Evolutionary conservation across 139 green algal species (phyloP), one percentile per base, ranked within the genome.

Genomic region (Ettlia oleoabundans): DNA sequence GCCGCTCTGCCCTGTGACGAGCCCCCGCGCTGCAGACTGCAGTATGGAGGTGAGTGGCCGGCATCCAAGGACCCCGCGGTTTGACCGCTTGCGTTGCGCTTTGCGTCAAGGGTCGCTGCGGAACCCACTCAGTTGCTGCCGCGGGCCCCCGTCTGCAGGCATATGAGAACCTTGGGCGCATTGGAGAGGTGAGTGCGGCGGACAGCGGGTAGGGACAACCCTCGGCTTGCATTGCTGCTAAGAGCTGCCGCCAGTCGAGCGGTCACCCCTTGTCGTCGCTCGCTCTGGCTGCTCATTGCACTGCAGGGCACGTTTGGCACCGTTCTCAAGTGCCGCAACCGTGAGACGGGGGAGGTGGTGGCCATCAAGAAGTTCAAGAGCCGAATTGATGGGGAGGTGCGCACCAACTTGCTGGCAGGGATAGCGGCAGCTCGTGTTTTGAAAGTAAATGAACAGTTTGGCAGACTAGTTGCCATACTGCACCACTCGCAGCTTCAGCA

Each of bases 311-410:
- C 95, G 1, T 98, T 98, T 84, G 95, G 95, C 24, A 87, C 95
- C 2, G 94, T 98, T 13, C 87, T 96, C 2, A 95, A 95, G 72
- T 95, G 91, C 83, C 75, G 91, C 6, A 94, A 98, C 86, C 93
- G 91, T 24, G 90, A 94, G 69, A 95, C 83, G 1, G 90, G 89
- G 13, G 94, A 97, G 58, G 83, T 95, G 30, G 94, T 98, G n/a
- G 95, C 95, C 5, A 91, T 98, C 22, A 98, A 98, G 76, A 95
- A 95, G 86, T 98, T 98, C 88, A 97, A 97, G 85, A 90, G 95
- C 8, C 41, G 63, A 9, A 75, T 82, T 21, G 78, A 75, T 19
- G 78, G 66, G 19, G 51, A 78, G n/a, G n/a, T n/a, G n/a, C n/a
- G n/a, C n/a, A n/a, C n/a, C n/a, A n/a, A n/a, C n/a, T n/a, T n/a